Evolutionary conservation across 2,329 filamentous ascomycete species (phyloP).

Genomic region (Trichoderma citrinoviride): DNA sequence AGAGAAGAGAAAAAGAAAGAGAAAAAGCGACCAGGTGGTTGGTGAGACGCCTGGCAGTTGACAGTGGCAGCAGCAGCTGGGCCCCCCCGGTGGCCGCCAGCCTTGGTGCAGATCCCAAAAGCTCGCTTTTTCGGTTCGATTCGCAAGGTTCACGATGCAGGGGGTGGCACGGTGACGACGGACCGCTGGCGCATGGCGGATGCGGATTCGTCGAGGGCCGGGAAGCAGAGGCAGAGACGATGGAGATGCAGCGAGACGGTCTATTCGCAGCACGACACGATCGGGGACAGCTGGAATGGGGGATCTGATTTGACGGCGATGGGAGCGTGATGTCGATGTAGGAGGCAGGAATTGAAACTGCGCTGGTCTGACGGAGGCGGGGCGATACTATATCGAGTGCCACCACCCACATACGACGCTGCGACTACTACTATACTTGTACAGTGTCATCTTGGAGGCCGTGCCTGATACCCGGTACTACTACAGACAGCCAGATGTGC

Average conservation of each 20-base stretch:
- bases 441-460: too few species aligned
- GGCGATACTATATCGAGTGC: too few species aligned
- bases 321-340: too few species aligned
- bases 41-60: conserved; percentile 9
- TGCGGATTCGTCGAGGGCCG: conserved; percentile 14
- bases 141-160: conserved; percentile 22
- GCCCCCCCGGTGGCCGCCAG: conserved; percentile 4
- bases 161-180: conserved; percentile 16
- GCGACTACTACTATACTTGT: too few species aligned
- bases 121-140: not conserved
- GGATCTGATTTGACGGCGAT: too few species aligned
- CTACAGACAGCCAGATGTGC: not conserved
- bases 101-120: conserved; percentile 8
- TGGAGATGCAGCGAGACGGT: too few species aligned
- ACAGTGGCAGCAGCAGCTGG: not conserved
- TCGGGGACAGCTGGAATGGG: too few species aligned
- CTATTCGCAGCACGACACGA: too few species aligned
- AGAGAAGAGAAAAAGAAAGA: not conserved
- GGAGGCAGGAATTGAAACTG: too few species aligned
- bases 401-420: too few species aligned
- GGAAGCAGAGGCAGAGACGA: not conserved
- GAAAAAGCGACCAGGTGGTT: not conserved
- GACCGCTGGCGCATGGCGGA: conserved; percentile 16
- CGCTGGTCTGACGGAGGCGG: too few species aligned
- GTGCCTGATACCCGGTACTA: not conserved